Base-by-base conservation (phyloP, 495 filamentous ascomycete genomes). In the Aspergillus nanangensis region DNA sequence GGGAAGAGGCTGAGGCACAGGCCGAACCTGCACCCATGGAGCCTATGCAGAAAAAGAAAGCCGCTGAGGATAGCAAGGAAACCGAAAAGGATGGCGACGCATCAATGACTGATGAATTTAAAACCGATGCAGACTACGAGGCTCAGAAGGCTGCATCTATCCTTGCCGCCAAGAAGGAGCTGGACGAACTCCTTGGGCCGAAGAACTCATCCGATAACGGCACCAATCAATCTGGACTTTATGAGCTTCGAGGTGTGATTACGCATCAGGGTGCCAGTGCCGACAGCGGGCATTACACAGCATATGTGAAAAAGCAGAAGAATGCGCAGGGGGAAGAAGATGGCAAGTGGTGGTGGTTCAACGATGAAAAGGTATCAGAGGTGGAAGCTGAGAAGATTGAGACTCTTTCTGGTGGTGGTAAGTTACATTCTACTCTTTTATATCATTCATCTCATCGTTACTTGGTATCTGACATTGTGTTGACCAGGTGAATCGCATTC, bases 291-390 rank as follows among this genome's bases (percentile, higher is more conserved):
- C 93, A 98, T 67, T 98, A 98, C 70, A 97, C 94, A 2, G 82
- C 90, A 2, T 98, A 95, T 62, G 87, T 98, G 44, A 98, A 97
- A 75, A 95, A 98, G 72, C 77, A 86, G 38, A 82, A 78, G 13
- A 81, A 81, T 3, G 62, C 56, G 15, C 83, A 81, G 48, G 87
- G 87, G 72, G 68, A 81, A 45, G 81, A 83, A 51, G 90, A 95
- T 51, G 90, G 83, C 44, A 96, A 92, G 53, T 98, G 93, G 93
- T 98, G 93, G 90, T 97, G 93, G 90, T 98, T 98, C 76, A 96
- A 98, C 61, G 93, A 98, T 56, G 94, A 98, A 58, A 95, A 92
- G 65, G 94, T 98, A 9, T 80, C 86, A 31, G 94, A 97, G 67
- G 93, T 98, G 21, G 84, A 91, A 3, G 68, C 79, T 8, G 90